Evolutionary conservation across 768 basidiomycete species (phyloP), one percentile per base, ranked within the genome.

Genomic region (Terana coerulea): DNA sequence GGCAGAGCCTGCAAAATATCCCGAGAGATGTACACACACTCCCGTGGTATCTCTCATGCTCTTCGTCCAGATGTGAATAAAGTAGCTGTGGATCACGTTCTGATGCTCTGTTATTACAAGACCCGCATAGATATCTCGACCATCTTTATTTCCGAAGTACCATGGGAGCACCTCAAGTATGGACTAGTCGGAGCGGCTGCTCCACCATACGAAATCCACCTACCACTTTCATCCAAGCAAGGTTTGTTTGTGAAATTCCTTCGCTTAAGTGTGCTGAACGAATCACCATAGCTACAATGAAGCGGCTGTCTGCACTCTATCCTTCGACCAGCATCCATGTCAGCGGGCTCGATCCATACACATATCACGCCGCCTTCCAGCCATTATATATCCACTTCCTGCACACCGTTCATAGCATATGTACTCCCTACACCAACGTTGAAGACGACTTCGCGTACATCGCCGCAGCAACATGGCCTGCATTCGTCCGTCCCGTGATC

Each of bases 391-490:
- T 71, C n/a, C 81, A 85, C 50, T 92, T 85, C 54, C 63, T 75
- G 17, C 71, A 76, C 6, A 71, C 78, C 9, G 65, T 92, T 2
- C 80, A 79, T 61, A 76, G 79, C 41, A 71, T 79, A 26, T 83
- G 88, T 61, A 76, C 75, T 19, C 74, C 80, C 5, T 90, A 83
- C 64, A 82, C 79, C 3, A 76, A 75, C 34, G 83, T 91, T 59
- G 78, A 81, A 0, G 64, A 79, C 43, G 90, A 92, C 61, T 72
- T 92, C 1, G 75, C 78, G 36, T 92, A 91, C 60, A 77, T 92
- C 25, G 80, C 86, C 2, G 82, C 85, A 0, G 86, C 90, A 5
- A 76, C 83, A 19, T 92, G 91, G 89, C 87, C 89, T 0, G 85
- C 82, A 2, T 91, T 90, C 58, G 76, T 85, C 1, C 76, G 81